Conservation (phyloP, 1,139 yeast species). For the Candida tropicalis region DNA sequence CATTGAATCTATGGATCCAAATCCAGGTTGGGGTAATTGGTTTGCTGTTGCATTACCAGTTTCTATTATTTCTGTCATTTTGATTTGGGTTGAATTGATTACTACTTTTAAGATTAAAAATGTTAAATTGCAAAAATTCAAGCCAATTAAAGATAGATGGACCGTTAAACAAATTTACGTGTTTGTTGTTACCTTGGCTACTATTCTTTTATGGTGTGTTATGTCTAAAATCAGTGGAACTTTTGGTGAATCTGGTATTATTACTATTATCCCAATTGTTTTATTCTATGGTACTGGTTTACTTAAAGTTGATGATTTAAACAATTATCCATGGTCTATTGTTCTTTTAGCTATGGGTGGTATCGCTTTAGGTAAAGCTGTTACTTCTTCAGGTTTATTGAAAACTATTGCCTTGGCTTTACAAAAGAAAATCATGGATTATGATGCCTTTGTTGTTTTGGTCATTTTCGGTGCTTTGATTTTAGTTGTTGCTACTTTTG, state of each 20-base stretch:
- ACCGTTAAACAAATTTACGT: slow-evolving; percentile 76
- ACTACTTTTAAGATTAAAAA: slow-evolving; percentile 64
- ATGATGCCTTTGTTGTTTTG: slow-evolving; percentile 68
- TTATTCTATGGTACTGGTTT: slow-evolving; percentile 87
- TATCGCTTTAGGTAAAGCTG: slow-evolving; percentile 88
- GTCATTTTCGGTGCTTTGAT: slow-evolving; percentile 78
- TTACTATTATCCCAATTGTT: slow-evolving; percentile 82
- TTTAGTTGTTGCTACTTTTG: slow-evolving; percentile 86
- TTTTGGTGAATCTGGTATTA: slow-evolving; percentile 89
- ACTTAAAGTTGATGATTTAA: slow-evolving; percentile 81
- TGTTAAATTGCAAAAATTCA: slow-evolving; percentile 51
- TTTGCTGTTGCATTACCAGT: slow-evolving; percentile 86
- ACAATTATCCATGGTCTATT: slow-evolving; percentile 92
- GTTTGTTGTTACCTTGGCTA: slow-evolving; percentile 60
- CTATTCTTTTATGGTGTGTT: slow-evolving; percentile 86
- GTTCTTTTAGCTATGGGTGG: slow-evolving; percentile 97
- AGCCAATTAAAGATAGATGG: slow-evolving; percentile 71
- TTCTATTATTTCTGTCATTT: slow-evolving; percentile 57
- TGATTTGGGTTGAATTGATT: slow-evolving; percentile 72
- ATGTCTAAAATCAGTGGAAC: slow-evolving; percentile 62
- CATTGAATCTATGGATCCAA: slow-evolving; percentile 82
- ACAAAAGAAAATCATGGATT: slow-evolving; percentile 59
- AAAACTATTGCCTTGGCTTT: slow-evolving; percentile 74
- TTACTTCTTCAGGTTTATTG: slow-evolving; percentile 82
- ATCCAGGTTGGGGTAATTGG: slow-evolving; percentile 96